phyloP scores from a whole-genome alignment of 805 yeast species.

The Myxozyma udenii region DNA sequence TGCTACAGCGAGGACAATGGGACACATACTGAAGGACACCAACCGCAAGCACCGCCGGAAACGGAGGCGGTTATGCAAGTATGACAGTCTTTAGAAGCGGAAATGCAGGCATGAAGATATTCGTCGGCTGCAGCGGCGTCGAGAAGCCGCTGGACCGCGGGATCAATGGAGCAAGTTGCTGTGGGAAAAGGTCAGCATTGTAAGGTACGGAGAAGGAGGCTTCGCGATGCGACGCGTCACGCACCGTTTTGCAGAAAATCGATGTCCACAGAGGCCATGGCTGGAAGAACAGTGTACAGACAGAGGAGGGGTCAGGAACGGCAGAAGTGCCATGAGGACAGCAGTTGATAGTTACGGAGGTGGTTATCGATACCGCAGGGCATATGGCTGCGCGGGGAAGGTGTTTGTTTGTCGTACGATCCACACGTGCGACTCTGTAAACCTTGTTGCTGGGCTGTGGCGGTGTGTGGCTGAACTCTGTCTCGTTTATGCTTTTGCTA shows the following conservation, averaged over 20 bases:
- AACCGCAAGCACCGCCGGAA: constrained; percentile 17
- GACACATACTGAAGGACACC: constrained; percentile 24
- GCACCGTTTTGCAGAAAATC: not conserved
- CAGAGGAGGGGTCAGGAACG: not conserved
- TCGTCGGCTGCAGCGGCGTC: constrained; percentile 3
- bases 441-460: too few relatives aligned
- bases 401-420: too few relatives aligned
- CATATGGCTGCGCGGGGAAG: too few relatives aligned
- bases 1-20: not conserved
- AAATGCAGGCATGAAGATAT: constrained; percentile 11
- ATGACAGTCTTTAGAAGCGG: constrained; percentile 9
- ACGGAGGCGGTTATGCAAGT: constrained; percentile 12
- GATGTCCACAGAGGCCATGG: not conserved
- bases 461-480: too few relatives aligned
- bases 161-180: not conserved
- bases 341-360: too few relatives aligned
- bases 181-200: too few relatives aligned
- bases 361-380: too few relatives aligned
- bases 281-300: not conserved
- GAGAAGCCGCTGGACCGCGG: not conserved
- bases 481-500: too few relatives aligned
- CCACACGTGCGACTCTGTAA: too few relatives aligned
- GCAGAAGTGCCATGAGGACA: too few relatives aligned
- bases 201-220: not conserved
- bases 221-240: not conserved